Percentiles rank a stretch among this genome's conserved stretches.
phyloP scores from a whole-genome alignment of 2,329 filamentous ascomycete species.

The Colletotrichum brevisporum region DNA sequence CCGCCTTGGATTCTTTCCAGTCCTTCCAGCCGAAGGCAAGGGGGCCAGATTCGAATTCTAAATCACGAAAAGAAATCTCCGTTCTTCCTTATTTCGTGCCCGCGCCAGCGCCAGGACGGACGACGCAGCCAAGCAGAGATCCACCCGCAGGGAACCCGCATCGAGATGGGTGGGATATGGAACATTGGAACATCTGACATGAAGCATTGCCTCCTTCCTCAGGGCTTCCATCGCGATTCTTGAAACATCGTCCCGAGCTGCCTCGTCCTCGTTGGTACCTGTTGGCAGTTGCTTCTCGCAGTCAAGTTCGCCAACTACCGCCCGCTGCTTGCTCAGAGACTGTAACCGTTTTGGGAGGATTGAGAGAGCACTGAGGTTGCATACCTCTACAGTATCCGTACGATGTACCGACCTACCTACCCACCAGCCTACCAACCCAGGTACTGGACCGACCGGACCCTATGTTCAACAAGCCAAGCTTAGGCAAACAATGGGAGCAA shows the following conservation, averaged over 20 bases:
- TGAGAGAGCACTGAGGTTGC: too few species aligned
- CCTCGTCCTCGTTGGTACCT: background rate
- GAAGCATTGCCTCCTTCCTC: conserved; percentile 31
- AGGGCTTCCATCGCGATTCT: conserved; percentile 35
- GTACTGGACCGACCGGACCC: background rate
- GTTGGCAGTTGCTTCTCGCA: background rate
- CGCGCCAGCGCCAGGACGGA: conserved; percentile 10
- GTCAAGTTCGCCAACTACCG: background rate
- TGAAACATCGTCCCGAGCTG: conserved; percentile 23
- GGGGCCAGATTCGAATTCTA: conserved; percentile 6
- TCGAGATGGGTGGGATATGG: conserved; percentile 20
- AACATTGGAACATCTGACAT: conserved; percentile 17
- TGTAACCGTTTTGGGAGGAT: too few species aligned
- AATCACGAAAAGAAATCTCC: conserved; percentile 21
- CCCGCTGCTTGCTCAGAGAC: background rate
- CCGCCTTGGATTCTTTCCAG: background rate
- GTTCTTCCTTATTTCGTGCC: conserved; percentile 22
- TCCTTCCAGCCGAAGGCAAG: conserved; percentile 15
- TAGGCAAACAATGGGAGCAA: conserved; percentile 27
- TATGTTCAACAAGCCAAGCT: background rate
- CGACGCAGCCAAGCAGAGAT: conserved; percentile 28
- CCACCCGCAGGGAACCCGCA: conserved; percentile 14
- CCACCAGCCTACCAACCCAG: background rate
- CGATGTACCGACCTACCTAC: background rate
- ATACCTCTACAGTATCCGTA: too few species aligned